These are phyloP conservation scores for Claviceps spartinae DNA, from an alignment of 2,329 filamentous ascomycete genomes.

Conservation along the genomic window DNA sequence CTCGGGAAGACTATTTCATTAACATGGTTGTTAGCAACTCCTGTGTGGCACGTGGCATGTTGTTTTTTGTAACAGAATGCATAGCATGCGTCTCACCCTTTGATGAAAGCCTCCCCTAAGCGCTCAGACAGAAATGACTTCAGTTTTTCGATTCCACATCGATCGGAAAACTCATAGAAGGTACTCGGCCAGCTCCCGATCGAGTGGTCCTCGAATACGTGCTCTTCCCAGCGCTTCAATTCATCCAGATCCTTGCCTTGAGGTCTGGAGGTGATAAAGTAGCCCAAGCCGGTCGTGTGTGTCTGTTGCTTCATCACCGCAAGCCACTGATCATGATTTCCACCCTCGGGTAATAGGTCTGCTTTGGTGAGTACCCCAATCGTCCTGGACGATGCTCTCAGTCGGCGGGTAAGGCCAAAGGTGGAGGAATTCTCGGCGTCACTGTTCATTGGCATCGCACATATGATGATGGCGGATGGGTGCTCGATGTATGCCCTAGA, in stretches of 20 bases:
- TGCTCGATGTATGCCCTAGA: slow-evolving; percentile 57
- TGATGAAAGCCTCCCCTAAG: slow-evolving; percentile 39
- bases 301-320: slow-evolving; percentile 47
- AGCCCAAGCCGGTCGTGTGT: slow-evolving; percentile 57
- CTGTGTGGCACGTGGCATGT: not conserved
- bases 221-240: slow-evolving; percentile 37
- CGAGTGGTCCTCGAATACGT: slow-evolving; percentile 31
- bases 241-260: slow-evolving; percentile 39
- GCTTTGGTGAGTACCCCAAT: slow-evolving; percentile 78
- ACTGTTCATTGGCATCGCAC: slow-evolving; percentile 63
- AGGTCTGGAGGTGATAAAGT: slow-evolving; percentile 63
- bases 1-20: slow-evolving; percentile 29
- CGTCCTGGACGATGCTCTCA: slow-evolving; percentile 44
- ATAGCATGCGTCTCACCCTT: slow-evolving; percentile 23
- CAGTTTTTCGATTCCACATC: slow-evolving; percentile 40
- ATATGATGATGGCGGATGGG: slow-evolving; percentile 59
- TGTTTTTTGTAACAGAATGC: not conserved
- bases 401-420: slow-evolving; percentile 46
- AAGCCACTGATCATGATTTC: slow-evolving; percentile 41
- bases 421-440: slow-evolving; percentile 67
- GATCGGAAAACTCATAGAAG: slow-evolving; percentile 32
- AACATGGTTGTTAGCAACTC: slow-evolving; percentile 5
- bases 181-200: slow-evolving; percentile 32
- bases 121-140: slow-evolving; percentile 38
- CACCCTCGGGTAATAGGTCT: slow-evolving; percentile 47